Evolutionary conservation across 192 early-diverging fungal genomes (phyloP).

Genomic region (Mortierella claussenii): DNA sequence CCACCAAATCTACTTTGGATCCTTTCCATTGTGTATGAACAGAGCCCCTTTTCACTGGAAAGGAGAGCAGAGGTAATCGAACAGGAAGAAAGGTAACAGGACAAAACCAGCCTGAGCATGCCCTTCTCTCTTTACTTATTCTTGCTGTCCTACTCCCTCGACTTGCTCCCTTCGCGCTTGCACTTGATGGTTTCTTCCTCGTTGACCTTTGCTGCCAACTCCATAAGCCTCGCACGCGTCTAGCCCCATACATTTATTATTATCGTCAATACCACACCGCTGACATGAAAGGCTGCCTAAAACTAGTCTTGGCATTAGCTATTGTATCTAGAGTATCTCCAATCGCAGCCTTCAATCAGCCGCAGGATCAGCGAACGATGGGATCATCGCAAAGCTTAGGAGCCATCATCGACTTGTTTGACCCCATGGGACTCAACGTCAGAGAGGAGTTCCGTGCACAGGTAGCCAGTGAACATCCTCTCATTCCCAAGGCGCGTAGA

Average conservation of each 20-base stretch:
- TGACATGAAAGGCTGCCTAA: slow-evolving; percentile 12
- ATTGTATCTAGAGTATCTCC: background rate
- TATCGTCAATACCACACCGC: no score
- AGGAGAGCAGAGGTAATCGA: background rate
- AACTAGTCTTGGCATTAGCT: background rate
- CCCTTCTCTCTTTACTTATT: background rate
- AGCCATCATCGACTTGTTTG: background rate
- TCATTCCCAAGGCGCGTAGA: background rate
- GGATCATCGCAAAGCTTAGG: background rate
- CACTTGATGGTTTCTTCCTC: no score
- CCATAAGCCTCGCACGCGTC: no score
- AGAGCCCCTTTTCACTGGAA: background rate
- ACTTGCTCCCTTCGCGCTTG: no score
- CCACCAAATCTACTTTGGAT: no score
- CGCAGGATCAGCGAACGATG: background rate
- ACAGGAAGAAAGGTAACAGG: background rate
- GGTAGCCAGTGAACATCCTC: background rate
- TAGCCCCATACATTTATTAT: no score
- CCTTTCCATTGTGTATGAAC: no score
- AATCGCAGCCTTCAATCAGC: background rate
- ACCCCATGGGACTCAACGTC: background rate
- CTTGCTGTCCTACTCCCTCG: background rate
- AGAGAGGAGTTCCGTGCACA: background rate
- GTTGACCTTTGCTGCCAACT: no score
- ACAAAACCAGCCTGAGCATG: no score